Conservation (phyloP, 2,329 filamentous ascomycete species). For the Purpureocillium takamizusanense region DNA sequence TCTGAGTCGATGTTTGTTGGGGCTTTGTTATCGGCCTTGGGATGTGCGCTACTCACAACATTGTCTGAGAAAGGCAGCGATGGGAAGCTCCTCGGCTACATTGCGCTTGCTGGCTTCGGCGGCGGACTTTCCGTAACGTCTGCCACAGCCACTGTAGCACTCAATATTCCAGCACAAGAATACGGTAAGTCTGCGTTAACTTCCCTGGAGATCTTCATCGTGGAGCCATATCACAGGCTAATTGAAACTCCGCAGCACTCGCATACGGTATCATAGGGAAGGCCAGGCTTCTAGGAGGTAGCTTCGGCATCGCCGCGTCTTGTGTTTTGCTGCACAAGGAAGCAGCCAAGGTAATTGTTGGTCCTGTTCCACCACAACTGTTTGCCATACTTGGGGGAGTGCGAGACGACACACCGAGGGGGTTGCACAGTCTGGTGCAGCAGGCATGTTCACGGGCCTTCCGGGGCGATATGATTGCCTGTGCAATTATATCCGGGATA, state of each 20-base stretch:
- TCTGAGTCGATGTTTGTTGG: constrained; percentile 33
- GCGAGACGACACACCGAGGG: constrained; percentile 16
- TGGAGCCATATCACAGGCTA: constrained; percentile 4
- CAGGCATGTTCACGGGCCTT: constrained; percentile 34
- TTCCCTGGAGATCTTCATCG: no score
- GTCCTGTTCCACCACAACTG: no score
- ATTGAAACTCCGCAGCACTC: constrained; percentile 28
- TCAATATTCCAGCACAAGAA: constrained; percentile 32
- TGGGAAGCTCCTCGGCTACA: constrained; percentile 36
- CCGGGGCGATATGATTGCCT: constrained; percentile 34
- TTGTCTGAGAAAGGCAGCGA: constrained; percentile 21
- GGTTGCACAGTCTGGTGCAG: constrained; percentile 17
- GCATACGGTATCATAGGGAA: constrained; percentile 44
- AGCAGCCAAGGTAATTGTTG: constrained; percentile 4
- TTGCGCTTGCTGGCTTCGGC: constrained; percentile 41
- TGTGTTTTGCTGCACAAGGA: constrained; percentile 32
- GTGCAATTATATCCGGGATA: constrained; percentile 27
- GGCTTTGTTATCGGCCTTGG: constrained; percentile 32
- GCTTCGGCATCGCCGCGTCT: constrained; percentile 42
- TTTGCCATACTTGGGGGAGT: not conserved
- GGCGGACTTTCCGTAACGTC: constrained; percentile 38
- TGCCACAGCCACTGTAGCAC: constrained; percentile 34
- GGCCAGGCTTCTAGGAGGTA: constrained; percentile 41
- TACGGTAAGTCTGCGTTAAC: constrained; percentile 32
- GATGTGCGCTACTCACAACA: constrained; percentile 37